Evolutionary conservation across 73 alveolate genomes (phyloP), one percentile per base, ranked within the genome.

Genomic region (Strombidium stylifer): DNA sequence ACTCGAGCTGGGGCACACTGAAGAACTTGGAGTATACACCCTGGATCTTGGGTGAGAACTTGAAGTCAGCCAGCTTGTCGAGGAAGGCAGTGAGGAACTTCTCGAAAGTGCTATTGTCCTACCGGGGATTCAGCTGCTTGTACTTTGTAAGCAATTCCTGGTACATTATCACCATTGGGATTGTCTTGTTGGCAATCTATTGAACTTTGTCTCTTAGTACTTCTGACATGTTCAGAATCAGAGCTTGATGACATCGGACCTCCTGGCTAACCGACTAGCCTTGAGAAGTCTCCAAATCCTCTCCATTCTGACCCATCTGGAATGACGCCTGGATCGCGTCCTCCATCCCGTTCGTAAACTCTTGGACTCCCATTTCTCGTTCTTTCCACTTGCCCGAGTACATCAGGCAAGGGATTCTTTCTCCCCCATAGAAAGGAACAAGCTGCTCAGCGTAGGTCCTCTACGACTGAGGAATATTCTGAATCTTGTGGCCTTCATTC

Each of bases 121-220:
- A 25, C 42, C 39, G 30, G 18, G 59, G 54, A 25, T 36, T 39
- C 1, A 53, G 30, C 6, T 8, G 7, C 48, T 69, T 69, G 58
- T 51, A 52, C 31, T 39, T 69, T 4, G 19, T 14, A 11, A 53
- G 55, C 19, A n/a, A 28, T 8, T 23, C 51, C 1, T 16, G 39
- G 31, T 48, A 69, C 3, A 61, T 51, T 26, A 52, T 72, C 5
- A 69, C 64, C 1, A 69, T n/a, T 8, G 3, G 27, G 24, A 69
- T 7, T 3, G 82, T 18, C 49, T 69, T 69, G 11, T 14, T 20
- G 3, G 70, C 21, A 8, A 69, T 37, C 51, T 69, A 31, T 18
- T 69, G 32, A 4, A 69, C 82, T 40, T 69, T 69, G 31, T 69
- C 82, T 39, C 53, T 69, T 18, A 69, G 20, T n/a, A 53, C 35